Percentiles rank a stretch among this genome's conserved stretches.
These are phyloP conservation scores for Moesziomyces parantarcticus DNA, from an alignment of 1,284 basidiomycete genomes.

Conservation along the genomic window DNA sequence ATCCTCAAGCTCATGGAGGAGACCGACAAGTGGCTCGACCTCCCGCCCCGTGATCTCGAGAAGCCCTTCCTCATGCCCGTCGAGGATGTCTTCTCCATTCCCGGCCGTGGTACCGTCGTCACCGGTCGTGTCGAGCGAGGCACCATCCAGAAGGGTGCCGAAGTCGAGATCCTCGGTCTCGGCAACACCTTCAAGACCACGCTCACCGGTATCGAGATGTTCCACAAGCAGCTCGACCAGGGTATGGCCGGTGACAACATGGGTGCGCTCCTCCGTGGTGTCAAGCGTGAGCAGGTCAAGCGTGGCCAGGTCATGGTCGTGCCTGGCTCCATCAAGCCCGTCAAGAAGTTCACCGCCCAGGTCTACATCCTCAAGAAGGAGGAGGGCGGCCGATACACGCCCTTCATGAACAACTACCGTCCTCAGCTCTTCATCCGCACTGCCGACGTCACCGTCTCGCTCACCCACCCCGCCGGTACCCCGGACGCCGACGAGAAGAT, in stretches of 20 bases:
- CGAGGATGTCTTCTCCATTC: conserved; percentile 98
- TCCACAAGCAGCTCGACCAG: conserved; percentile 98
- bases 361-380: conserved; percentile 83
- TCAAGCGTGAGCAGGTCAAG: conserved; percentile 95
- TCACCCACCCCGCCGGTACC: conserved; percentile 86
- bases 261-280: conserved; percentile 94
- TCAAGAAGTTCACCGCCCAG: conserved; percentile 81
- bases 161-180: conserved; percentile 92
- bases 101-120: conserved; percentile 96
- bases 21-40: conserved; percentile 94
- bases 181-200: conserved; percentile 89
- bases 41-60: conserved; percentile 94
- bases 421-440: conserved; percentile 97
- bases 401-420: conserved; percentile 95
- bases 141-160: conserved; percentile 88
- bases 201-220: conserved; percentile 98
- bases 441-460: conserved; percentile 86
- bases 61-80: conserved; percentile 97
- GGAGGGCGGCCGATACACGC: conserved; percentile 96
- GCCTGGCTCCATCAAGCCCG: conserved; percentile 92
- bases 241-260: conserved; percentile 99
- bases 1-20: conserved; percentile 86
- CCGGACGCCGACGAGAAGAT: conserved; percentile 71
- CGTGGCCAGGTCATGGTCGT: conserved; percentile 92
- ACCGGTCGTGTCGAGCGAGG: conserved; percentile 98